A percentile compares a stretch with the other conserved stretches of the same genome.
Evolutionary conservation across 164 flowering plant genomes (phyloP).

Genomic region (Saururus chinensis): DNA sequence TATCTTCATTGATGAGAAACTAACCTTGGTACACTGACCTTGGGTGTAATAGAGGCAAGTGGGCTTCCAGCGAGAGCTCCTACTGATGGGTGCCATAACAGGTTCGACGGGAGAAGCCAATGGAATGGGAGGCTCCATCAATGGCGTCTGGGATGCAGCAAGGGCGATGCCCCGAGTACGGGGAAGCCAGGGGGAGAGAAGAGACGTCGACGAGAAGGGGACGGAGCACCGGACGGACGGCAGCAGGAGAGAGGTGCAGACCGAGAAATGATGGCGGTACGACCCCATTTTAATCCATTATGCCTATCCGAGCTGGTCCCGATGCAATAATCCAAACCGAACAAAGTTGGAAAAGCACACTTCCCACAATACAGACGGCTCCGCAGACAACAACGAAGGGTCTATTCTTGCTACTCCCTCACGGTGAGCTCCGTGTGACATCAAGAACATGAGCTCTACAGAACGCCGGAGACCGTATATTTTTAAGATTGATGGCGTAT

Average conservation of each 20-base stretch:
- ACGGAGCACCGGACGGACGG: background rate
- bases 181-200: background rate
- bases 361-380: no score
- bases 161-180: background rate
- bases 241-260: background rate
- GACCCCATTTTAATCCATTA: background rate
- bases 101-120: background rate
- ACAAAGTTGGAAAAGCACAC: no score
- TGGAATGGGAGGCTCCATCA: background rate
- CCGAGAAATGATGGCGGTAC: background rate
- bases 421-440: no score
- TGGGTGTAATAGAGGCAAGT: conserved; percentile 77
- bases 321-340: no score
- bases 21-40: conserved; percentile 71
- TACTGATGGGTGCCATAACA: background rate
- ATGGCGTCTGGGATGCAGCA: background rate
- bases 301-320: no score
- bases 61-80: conserved; percentile 45
- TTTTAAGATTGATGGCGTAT: no score
- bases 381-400: no score
- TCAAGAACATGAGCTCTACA: no score
- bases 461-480: no score
- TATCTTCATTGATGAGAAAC: background rate
- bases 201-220: background rate
- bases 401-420: no score